Base-by-base conservation (phyloP, 139 green algal genomes). In the Limnomonas spitsbergensis region DNA sequence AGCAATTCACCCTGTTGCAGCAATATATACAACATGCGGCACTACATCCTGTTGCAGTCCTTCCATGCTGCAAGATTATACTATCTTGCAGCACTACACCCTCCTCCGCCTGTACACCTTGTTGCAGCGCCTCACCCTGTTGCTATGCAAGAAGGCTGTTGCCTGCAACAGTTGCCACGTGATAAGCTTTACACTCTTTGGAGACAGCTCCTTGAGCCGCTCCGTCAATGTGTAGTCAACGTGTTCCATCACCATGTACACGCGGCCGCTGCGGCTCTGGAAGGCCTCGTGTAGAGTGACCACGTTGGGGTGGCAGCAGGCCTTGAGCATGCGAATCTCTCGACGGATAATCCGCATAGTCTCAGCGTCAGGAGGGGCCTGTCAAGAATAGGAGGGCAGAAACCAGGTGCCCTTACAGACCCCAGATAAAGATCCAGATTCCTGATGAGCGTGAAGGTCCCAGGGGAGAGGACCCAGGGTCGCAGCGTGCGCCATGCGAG, bases 231-330 rank as follows among this genome's bases (percentile, higher is more conserved):
- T 78, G 39, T 69, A 66, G 31, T 81, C 78, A 1, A 80, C 78
- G 39, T 72, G 77, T 56, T 87, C 82, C 42, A 79, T 73, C 26
- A 80, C 83, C 27, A 86, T 79, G 82, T 86, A 86, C 7, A 86
- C 82, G 35, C 82, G 78, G n/a, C 82, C 82, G 24, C 66, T 82
- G 27, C 38, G 81, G 69, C 54, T 80, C 14, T 53, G 56, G 53
- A 86, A 86, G 14, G 82, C 82, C 38, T 86, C 82, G 2, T 69
- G 40, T 40, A 84, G 74, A 40, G 69, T 69, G 20, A 87, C 76
- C 31, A 87, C 53, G 53, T 84, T 87, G 26, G 42, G 69, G 61
- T 87, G 82, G 36, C 78, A 37, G 42, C 40, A 77, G 0, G 75
- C 61, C 37, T 81, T 69, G 39, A 84, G 75, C 53, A 84, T 73